Percentiles rank a stretch among this genome's conserved stretches.
phyloP scores from a whole-genome alignment of 805 yeast species.

The Ogataea kodamae region DNA sequence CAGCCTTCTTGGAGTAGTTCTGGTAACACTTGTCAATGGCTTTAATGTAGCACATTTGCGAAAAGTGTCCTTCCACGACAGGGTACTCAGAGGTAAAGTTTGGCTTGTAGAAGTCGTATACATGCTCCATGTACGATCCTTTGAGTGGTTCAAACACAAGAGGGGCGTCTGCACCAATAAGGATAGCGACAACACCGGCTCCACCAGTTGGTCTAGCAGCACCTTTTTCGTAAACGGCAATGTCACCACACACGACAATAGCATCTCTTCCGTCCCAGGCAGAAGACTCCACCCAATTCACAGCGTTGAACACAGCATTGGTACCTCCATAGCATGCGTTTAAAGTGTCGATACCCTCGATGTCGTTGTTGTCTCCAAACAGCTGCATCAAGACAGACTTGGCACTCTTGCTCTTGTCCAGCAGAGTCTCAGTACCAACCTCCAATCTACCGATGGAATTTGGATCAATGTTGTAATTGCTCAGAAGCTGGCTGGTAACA shows the following conservation, averaged over 20 bases:
- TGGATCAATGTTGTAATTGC: slow-evolving; percentile 80
- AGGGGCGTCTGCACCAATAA: slow-evolving; percentile 98
- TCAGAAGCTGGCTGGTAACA: slow-evolving; percentile 71
- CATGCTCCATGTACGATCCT: slow-evolving; percentile 95
- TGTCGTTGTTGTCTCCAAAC: slow-evolving; percentile 80
- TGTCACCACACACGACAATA: slow-evolving; percentile 94
- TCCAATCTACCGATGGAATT: slow-evolving; percentile 86
- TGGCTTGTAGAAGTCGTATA: slow-evolving; percentile 97
- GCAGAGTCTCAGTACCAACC: slow-evolving; percentile 96
- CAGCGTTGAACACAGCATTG: slow-evolving; percentile 84
- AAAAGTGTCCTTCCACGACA: slow-evolving; percentile 94
- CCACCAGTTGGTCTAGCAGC: slow-evolving; percentile 99
- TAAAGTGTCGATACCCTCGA: slow-evolving; percentile 93
- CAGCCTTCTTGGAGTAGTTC: slow-evolving; percentile 74
- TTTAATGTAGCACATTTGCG: slow-evolving; percentile 87
- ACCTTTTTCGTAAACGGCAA: slow-evolving; percentile 95
- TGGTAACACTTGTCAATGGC: slow-evolving; percentile 87
- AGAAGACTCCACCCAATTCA: slow-evolving; percentile 94
- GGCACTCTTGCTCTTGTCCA: slow-evolving; percentile 95
- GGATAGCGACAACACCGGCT: slow-evolving; percentile 92
- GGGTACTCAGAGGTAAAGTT: slow-evolving; percentile 96
- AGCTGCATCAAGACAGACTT: slow-evolving; percentile 94
- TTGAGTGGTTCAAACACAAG: slow-evolving; percentile 83
- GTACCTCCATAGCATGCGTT: slow-evolving; percentile 99
- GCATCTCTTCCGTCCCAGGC: slow-evolving; percentile 99